Conservation (phyloP, 2,329 filamentous ascomycete species). For the Neonectria coccinea region DNA sequence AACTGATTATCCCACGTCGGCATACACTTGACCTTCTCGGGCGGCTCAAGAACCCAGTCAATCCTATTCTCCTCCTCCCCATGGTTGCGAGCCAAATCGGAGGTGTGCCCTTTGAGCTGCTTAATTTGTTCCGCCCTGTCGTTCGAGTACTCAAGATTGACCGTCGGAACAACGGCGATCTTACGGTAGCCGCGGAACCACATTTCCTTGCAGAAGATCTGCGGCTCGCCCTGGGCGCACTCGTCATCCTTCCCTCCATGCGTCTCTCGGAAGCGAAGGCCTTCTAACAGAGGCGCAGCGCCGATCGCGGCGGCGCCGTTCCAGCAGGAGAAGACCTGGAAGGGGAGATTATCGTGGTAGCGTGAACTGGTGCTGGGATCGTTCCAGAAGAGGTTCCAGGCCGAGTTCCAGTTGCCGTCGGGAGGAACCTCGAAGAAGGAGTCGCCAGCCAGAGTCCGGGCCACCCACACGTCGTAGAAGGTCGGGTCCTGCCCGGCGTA, state of each 20-base stretch:
- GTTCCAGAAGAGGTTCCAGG: conserved; percentile 66
- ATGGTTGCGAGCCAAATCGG: conserved; percentile 48
- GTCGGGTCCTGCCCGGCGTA: conserved; percentile 57
- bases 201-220: conserved; percentile 68
- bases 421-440: conserved; percentile 65
- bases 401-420: conserved; percentile 61
- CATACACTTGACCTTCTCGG: conserved; percentile 62
- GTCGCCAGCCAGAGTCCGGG: conserved; percentile 64
- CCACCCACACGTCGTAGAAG: conserved; percentile 70
- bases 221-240: conserved; percentile 66
- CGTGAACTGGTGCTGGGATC: conserved; percentile 51
- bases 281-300: conserved; percentile 59
- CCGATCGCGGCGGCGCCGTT: conserved; percentile 65
- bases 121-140: conserved; percentile 60
- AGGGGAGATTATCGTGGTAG: conserved; percentile 55
- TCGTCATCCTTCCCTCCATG: conserved; percentile 50
- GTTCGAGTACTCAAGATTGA: conserved; percentile 67
- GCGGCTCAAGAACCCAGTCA: conserved; percentile 58
- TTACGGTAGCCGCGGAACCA: conserved; percentile 62
- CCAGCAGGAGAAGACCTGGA: conserved; percentile 73
- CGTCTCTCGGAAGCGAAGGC: conserved; percentile 58
- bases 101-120: conserved; percentile 61
- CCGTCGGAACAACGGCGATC: conserved; percentile 66
- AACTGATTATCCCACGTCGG: conserved; percentile 54
- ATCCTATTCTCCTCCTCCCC: conserved; percentile 49